Evolutionary conservation across 2,329 filamentous ascomycete genomes (phyloP), one percentile per base, ranked within the genome.

Genomic region (Colletotrichum abscissum): DNA sequence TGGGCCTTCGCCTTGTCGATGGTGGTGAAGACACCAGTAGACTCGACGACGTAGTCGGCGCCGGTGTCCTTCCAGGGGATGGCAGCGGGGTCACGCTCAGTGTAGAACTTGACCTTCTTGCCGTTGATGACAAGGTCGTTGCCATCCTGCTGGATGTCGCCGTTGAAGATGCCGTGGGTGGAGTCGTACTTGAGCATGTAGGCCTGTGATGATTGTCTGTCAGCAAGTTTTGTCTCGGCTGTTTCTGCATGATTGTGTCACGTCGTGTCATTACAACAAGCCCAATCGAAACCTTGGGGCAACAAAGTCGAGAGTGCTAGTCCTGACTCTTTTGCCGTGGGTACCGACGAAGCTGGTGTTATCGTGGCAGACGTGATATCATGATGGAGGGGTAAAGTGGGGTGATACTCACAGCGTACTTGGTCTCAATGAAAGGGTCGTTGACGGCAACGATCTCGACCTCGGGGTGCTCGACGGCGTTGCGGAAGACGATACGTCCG

Each of bases 151-250:
- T 92, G 86, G 86, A 98, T 91, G 75, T 93, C 92, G 80, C 96
- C 96, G 90, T 98, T 97, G 94, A 98, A 99, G 85, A 91, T 85
- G 80, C 97, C 97, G 92, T 99, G 97, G 86, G 94, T 95, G 81
- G 94, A 95, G 91, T 99, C 97, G 87, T 98, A 98, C 91, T 97
- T 97, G 89, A 99, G 93, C 97, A 98, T 98, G 92, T 98, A 98
- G 84, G 94, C 94, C 95, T 98, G 76, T 30, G 72, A 46, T 42
- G 49, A 63, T 64, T 66, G 63, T 69, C 63, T 14, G 62, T 74
- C 56, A 76, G 68, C 26, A 69, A 22, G 11, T 24, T 42, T 42
- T 26, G 59, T 35, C 19, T 59, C 5, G 28, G 19, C 30, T 28
- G 5, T 49, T 33, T 57, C 77, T 58, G 63, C n/a, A 30, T 70